phyloP scores from a whole-genome alignment of 257 asterid species.

The Voacanga thouarsii region DNA sequence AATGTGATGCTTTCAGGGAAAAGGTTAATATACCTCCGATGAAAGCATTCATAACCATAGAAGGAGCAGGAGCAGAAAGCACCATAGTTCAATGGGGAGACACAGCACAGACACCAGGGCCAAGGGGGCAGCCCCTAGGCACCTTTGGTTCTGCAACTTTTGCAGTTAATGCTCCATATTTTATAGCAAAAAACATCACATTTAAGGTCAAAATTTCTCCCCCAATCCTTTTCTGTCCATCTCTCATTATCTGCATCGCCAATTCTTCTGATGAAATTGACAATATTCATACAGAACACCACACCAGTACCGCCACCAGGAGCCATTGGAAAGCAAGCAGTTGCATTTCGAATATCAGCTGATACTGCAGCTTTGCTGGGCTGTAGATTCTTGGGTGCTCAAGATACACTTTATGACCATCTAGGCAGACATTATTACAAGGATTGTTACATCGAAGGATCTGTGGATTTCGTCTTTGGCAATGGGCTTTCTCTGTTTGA shows the following conservation, averaged over 20 bases:
- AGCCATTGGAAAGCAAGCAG: constrained; percentile 87
- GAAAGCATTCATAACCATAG: constrained; percentile 65
- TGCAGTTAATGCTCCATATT: constrained; percentile 80
- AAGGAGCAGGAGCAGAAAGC: constrained; percentile 81
- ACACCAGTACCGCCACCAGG: constrained; percentile 80
- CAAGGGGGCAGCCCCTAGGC: constrained; percentile 65
- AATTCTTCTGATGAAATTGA: not conserved
- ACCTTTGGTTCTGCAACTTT: constrained; percentile 90
- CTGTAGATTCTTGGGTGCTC: constrained; percentile 87
- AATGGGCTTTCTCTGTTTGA: constrained; percentile 82
- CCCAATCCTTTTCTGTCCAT: too few species aligned
- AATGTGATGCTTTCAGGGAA: constrained; percentile 45
- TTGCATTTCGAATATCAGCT: constrained; percentile 86
- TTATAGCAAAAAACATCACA: constrained; percentile 76
- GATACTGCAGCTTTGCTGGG: constrained; percentile 77
- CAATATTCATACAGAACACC: constrained; percentile 52
- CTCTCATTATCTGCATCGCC: not conserved
- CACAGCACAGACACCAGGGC: constrained; percentile 77
- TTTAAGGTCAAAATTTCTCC: constrained; percentile 49
- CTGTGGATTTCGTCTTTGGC: constrained; percentile 91
- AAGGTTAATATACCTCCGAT: constrained; percentile 59
- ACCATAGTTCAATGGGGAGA: constrained; percentile 88
- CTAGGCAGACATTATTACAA: constrained; percentile 82
- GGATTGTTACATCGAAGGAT: constrained; percentile 90
- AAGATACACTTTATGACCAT: constrained; percentile 86